These are phyloP conservation scores for Talaromyces amestolkiae DNA, from an alignment of 2,329 filamentous ascomycete genomes.

Conservation along the genomic window DNA sequence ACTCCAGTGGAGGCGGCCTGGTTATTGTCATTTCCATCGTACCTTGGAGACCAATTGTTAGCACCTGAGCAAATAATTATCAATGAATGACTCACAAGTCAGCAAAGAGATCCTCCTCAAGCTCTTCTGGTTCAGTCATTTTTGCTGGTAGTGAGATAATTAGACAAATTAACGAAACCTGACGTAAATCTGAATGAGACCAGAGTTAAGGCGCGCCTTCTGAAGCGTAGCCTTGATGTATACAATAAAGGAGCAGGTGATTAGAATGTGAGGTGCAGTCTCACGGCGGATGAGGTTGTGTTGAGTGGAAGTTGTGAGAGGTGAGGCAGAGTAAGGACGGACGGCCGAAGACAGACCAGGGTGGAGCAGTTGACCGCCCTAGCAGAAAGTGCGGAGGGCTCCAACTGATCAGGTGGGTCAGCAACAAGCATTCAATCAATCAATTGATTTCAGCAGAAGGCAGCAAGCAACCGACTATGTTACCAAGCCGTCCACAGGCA, in stretches of 20 bases:
- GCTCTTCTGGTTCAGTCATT: conserved; percentile 78
- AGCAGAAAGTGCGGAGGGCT: conserved; percentile 13
- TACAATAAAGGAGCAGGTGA: not conserved
- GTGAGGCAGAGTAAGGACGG: not conserved
- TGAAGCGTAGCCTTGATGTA: not conserved
- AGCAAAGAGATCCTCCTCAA: conserved; percentile 92
- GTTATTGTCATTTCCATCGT: conserved; percentile 63
- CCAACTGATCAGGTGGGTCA: not conserved
- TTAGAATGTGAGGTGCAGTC: not conserved
- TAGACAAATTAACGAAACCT: not conserved
- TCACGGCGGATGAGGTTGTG: not conserved
- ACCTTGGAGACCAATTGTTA: conserved; percentile 46
- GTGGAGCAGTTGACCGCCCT: conserved; percentile 23
- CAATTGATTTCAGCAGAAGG: not conserved
- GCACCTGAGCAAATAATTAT: conserved; percentile 8
- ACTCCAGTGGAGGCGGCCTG: conserved; percentile 30
- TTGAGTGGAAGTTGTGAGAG: not conserved
- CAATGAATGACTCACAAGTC: conserved; percentile 71
- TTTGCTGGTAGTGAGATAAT: not conserved
- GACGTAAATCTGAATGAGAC: not conserved
- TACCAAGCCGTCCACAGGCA: not conserved
- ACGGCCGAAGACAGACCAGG: conserved; percentile 14
- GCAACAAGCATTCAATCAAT: not conserved
- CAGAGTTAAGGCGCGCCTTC: not conserved
- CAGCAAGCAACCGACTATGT: not conserved